These are phyloP conservation scores for Pichia manshurica DNA, from an alignment of 805 yeast species.

Conservation along the genomic window DNA sequence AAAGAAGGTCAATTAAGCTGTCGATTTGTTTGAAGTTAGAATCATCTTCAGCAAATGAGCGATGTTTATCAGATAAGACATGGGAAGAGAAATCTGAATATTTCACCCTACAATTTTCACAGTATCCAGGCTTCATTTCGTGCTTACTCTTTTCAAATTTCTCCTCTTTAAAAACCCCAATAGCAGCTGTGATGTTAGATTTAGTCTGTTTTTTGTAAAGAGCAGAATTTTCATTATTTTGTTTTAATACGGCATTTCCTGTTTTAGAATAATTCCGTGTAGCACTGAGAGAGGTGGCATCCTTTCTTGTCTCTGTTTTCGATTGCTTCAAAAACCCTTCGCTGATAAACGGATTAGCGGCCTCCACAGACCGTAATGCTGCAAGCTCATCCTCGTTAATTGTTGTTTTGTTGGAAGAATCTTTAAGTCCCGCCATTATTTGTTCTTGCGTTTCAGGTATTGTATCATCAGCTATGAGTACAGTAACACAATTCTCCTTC, in stretches of 20 bases:
- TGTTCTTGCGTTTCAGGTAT: constrained; percentile 1
- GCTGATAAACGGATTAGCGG: constrained; percentile 8
- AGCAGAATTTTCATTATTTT: neutral
- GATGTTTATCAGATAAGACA: constrained; percentile 60
- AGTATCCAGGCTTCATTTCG: constrained; percentile 59
- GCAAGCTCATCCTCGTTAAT: constrained; percentile 12
- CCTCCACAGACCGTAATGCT: constrained; percentile 14
- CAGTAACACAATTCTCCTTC: too few relatives aligned
- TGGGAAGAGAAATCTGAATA: constrained; percentile 80
- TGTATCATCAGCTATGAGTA: neutral
- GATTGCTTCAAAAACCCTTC: constrained; percentile 1
- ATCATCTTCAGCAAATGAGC: constrained; percentile 69
- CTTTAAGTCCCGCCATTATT: neutral
- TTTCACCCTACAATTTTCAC: constrained; percentile 87
- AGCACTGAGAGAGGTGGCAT: neutral
- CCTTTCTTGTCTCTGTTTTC: neutral
- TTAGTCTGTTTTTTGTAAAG: constrained; percentile 4
- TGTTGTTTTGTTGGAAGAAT: neutral
- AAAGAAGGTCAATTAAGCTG: constrained; percentile 41
- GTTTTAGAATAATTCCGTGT: neutral
- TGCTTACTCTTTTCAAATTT: constrained; percentile 18
- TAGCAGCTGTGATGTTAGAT: neutral
- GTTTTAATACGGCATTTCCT: neutral
- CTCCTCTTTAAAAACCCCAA: constrained; percentile 9
- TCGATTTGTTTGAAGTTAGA: constrained; percentile 75